Base-by-base conservation (phyloP, 306 rosid species). In the Quillaja saponaria region DNA sequence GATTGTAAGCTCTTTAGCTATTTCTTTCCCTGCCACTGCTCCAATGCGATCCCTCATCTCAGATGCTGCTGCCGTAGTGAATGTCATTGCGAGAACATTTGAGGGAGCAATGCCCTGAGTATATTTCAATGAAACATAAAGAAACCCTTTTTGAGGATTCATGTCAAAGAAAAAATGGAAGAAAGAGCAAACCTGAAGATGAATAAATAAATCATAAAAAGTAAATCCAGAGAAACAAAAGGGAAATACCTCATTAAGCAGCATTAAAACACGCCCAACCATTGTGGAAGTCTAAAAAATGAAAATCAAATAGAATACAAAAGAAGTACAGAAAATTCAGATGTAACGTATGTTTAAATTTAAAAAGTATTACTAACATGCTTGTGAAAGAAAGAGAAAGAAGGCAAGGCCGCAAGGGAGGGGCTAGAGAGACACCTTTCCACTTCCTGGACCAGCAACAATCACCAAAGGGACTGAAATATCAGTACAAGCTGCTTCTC, bases 381-480 rank as follows among this genome's bases (percentile, higher is more conserved):
- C 38, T 40, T 38, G 51, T 10, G 34, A 42, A 21, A n/a, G 48
- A 60, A 57, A 34, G 38, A 64, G n/a, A 60, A 54, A 6, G 48
- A 59, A 48, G 54, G n/a, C n/a, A n/a, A n/a, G n/a, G n/a, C n/a
- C n/a, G n/a, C n/a, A n/a, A n/a, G n/a, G n/a, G n/a, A n/a, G n/a
- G n/a, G n/a, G n/a, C n/a, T 18, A 38, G 31, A 25, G 41, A 51
- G 53, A 39, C 20, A 89, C 96, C 96, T 91, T 91, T 73, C 98
- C 96, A 74, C 98, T 91, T 79, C 98, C 98, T 1, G 98, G 98
- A 38, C 98, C 98, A 63, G 98, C 96, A 33, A 81, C 79, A 69
- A 91, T 86, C 85, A 91, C 82, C 61, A 91, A 74, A 15, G 98
- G 98, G 49, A 62, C 69, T 3, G 95, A 89, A 76, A 84, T 82